Evolutionary conservation across 208 protist genomes (phyloP).

Genomic region (Leishmania martiniquensis): DNA sequence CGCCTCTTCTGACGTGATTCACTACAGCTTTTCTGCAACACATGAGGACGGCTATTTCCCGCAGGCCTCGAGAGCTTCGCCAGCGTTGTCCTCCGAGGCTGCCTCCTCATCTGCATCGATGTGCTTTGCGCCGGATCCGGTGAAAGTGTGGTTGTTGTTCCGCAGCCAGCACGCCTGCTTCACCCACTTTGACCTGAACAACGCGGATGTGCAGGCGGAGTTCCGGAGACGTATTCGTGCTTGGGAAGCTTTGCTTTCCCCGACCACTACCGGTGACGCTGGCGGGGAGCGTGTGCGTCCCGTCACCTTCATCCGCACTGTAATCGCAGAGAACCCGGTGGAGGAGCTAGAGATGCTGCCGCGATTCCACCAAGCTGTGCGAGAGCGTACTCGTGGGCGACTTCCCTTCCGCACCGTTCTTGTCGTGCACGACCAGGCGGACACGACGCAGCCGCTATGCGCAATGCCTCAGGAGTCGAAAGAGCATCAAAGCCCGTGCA

Average conservation of each 20-base stretch:
- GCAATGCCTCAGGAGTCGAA: constrained; percentile 27
- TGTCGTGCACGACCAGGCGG: constrained; percentile 73
- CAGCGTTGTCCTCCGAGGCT: not conserved
- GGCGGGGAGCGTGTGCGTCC: constrained; percentile 11
- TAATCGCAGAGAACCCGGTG: constrained; percentile 61
- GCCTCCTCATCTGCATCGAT: constrained; percentile 4
- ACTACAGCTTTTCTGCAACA: constrained; percentile 8
- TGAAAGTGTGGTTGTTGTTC: constrained; percentile 77
- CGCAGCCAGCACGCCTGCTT: constrained; percentile 82
- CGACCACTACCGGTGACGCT: not conserved
- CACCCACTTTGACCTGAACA: constrained; percentile 83
- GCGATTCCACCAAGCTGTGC: constrained; percentile 52
- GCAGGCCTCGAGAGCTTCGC: not conserved
- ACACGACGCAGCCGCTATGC: constrained; percentile 53
- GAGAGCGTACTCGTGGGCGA: constrained; percentile 35
- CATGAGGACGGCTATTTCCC: constrained; percentile 29
- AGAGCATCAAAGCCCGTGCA: constrained; percentile 29
- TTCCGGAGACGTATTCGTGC: constrained; percentile 54
- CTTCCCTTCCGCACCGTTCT: constrained; percentile 75
- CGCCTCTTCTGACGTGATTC: not conserved
- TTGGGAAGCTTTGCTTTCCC: constrained; percentile 43
- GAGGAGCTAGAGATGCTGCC: constrained; percentile 73
- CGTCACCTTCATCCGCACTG: constrained; percentile 80
- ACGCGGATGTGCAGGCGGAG: constrained; percentile 41
- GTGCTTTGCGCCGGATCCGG: constrained; percentile 59